Conservation (phyloP, 495 filamentous ascomycete genomes). For the Penicillium flavigenum region DNA sequence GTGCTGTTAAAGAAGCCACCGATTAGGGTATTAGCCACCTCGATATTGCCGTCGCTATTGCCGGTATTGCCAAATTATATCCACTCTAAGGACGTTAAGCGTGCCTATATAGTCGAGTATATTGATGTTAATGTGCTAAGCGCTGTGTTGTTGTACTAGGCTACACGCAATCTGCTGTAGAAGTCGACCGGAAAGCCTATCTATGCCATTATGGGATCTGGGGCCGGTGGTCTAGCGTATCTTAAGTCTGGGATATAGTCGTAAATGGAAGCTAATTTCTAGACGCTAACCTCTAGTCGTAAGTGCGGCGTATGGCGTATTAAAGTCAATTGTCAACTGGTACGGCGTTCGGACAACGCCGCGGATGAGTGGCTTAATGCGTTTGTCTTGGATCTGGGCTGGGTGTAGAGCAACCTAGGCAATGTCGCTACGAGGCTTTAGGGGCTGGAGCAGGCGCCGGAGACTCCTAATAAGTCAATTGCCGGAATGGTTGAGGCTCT, state of each 20-base stretch:
- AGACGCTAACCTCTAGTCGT: constrained; percentile 22
- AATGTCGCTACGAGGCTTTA: constrained; percentile 36
- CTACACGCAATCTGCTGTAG: constrained; percentile 32
- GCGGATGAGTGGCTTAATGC: constrained; percentile 40
- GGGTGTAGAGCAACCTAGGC: constrained; percentile 47
- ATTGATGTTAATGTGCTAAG: constrained; percentile 42
- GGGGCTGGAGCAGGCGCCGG: constrained; percentile 34
- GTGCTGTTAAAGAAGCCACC: constrained; percentile 24
- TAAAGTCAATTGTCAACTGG: constrained; percentile 40
- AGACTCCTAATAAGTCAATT: constrained; percentile 31
- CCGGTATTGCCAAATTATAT: constrained; percentile 35
- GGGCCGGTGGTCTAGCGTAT: constrained; percentile 13
- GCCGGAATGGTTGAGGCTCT: constrained; percentile 40
- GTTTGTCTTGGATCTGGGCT: constrained; percentile 36
- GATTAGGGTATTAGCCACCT: constrained; percentile 36
- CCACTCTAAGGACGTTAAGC: constrained; percentile 23
- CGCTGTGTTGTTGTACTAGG: constrained; percentile 41
- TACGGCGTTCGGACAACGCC: constrained; percentile 38
- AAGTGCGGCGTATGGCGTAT: constrained; percentile 38
- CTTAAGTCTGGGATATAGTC: neutral
- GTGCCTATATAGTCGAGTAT: constrained; percentile 33
- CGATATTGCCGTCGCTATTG: constrained; percentile 54
- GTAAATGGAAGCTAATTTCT: neutral
- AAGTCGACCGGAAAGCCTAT: constrained; percentile 30
- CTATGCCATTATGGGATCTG: constrained; percentile 37